Conservation (phyloP, 495 filamentous ascomycete species). For the Penicillium malachiteum region DNA sequence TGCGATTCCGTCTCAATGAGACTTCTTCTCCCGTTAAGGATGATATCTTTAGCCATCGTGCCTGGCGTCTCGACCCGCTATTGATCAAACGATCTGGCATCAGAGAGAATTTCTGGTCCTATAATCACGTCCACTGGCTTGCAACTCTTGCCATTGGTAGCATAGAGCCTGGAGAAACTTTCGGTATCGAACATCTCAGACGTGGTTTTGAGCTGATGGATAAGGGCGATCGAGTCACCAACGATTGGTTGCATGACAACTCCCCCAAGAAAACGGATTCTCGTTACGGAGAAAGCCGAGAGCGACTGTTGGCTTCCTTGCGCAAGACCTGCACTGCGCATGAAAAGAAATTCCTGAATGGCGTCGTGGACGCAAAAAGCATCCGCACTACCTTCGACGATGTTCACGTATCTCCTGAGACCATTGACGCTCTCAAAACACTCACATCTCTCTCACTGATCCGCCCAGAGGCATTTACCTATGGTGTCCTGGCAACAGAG, state of each 20-base stretch:
- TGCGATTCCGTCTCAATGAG: constrained; percentile 45
- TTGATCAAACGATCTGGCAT: constrained; percentile 45
- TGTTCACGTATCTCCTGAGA: constrained; percentile 77
- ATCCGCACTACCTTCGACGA: constrained; percentile 84
- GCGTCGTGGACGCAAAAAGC: constrained; percentile 75
- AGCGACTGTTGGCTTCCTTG: constrained; percentile 37
- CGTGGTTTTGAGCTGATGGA: constrained; percentile 40
- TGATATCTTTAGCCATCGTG: constrained; percentile 29
- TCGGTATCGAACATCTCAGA: constrained; percentile 42
- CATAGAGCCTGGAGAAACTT: constrained; percentile 36
- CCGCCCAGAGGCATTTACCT: constrained; percentile 91
- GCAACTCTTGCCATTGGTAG: constrained; percentile 60
- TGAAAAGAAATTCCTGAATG: constrained; percentile 79
- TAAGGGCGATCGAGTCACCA: constrained; percentile 33
- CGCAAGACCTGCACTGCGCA: constrained; percentile 63
- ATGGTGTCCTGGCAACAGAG: constrained; percentile 89
- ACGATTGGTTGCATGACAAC: constrained; percentile 40
- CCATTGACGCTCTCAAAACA: constrained; percentile 83
- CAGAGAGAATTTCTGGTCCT: constrained; percentile 55
- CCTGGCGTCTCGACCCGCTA: constrained; percentile 37
- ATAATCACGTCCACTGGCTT: constrained; percentile 61
- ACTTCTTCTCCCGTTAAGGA: constrained; percentile 34
- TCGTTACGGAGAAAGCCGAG: constrained; percentile 30
- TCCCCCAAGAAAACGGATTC: constrained; percentile 27
- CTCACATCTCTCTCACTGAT: constrained; percentile 84